These are phyloP conservation scores for Fusarium sp. DNA, from an alignment of 2,329 filamentous ascomycete species.

Conservation along the genomic window DNA sequence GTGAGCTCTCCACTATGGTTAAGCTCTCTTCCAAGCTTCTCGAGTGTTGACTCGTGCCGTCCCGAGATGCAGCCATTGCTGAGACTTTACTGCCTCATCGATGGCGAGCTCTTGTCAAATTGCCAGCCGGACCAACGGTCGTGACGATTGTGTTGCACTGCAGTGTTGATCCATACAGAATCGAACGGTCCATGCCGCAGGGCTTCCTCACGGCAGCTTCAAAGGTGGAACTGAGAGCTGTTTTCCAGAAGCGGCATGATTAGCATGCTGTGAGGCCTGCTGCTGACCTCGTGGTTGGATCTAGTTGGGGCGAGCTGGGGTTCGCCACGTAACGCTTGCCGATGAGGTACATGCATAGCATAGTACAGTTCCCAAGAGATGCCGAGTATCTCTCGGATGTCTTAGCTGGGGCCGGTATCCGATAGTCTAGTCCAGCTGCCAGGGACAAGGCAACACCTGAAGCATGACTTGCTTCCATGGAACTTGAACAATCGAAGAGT, in stretches of 20 bases:
- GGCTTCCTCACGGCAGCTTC: not conserved
- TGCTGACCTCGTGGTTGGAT: constrained; percentile 26
- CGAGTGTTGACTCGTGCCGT: constrained; percentile 30
- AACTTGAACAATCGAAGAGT: constrained; percentile 26
- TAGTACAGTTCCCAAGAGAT: constrained; percentile 9
- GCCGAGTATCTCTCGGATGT: constrained; percentile 2
- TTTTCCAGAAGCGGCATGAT: constrained; percentile 27
- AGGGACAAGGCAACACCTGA: constrained; percentile 35
- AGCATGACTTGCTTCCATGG: constrained; percentile 32
- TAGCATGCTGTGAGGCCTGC: constrained; percentile 41
- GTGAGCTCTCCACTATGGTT: constrained; percentile 30
- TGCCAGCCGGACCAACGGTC: constrained; percentile 2
- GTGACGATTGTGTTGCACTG: constrained; percentile 29
- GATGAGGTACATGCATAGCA: constrained; percentile 8
- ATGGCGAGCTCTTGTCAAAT: constrained; percentile 1
- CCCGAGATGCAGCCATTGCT: constrained; percentile 26
- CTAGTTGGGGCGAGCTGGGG: constrained; percentile 4
- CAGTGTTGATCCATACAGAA: constrained; percentile 14
- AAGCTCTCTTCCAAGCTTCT: constrained; percentile 30
- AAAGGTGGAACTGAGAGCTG: constrained; percentile 17
- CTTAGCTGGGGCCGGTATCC: constrained; percentile 5
- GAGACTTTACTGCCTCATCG: constrained; percentile 8
- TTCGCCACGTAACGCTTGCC: constrained; percentile 35
- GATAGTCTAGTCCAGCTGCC: constrained; percentile 27
- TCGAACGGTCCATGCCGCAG: constrained; percentile 18